Conservation (phyloP, 805 yeast species). For the Metschnikowia amazonensis region DNA sequence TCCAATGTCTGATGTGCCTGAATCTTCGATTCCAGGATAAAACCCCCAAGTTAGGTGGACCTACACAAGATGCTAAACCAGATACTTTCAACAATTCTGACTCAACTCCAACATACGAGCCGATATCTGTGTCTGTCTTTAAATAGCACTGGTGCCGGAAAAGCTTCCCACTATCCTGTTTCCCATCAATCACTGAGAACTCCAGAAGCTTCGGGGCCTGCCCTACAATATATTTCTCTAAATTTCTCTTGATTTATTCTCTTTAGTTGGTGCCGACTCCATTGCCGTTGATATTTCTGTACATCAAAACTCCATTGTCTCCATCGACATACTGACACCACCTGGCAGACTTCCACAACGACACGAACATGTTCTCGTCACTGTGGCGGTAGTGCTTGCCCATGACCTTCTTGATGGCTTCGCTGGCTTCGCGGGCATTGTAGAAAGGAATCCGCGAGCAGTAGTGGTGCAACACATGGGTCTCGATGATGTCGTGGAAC, state of each 20-base stretch:
- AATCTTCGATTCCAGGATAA: no score
- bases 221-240: no score
- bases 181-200: not conserved
- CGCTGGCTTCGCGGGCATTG: conserved; percentile 77
- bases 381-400: conserved; percentile 70
- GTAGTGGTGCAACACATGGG: conserved; percentile 85
- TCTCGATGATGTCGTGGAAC: conserved; percentile 87
- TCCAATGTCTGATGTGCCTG: no score
- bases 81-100: not conserved
- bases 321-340: conserved; percentile 73
- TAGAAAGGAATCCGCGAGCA: conserved; percentile 83
- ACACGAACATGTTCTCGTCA: conserved; percentile 69
- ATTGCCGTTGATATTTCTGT: conserved; percentile 53
- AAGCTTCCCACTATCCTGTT: not conserved
- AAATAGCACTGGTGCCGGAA: not conserved
- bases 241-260: not conserved
- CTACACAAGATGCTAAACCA: not conserved
- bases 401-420: conserved; percentile 77
- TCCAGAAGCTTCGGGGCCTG: not conserved
- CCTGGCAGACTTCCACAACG: conserved; percentile 62
- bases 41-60: conserved; percentile 1
- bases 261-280: conserved; percentile 15
- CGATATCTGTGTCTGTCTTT: conserved; percentile 4
- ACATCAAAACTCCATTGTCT: conserved; percentile 56
- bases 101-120: conserved; percentile 3